Evolutionary conservation across 2,329 filamentous ascomycete species (phyloP), one percentile per base, ranked within the genome.

Genomic region (Byssothecium circinans): DNA sequence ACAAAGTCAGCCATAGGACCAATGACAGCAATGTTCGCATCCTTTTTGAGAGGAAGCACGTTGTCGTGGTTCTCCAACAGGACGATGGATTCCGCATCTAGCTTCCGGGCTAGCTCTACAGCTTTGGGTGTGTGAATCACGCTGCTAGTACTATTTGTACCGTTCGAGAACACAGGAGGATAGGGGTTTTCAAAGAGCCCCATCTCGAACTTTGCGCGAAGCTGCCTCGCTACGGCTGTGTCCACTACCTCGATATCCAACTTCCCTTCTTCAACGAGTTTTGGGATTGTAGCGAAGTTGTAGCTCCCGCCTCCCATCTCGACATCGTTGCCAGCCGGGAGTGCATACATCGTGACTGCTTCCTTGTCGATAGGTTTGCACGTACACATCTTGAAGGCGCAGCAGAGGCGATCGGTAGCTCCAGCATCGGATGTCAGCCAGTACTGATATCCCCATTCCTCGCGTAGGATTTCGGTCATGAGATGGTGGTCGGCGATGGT

Each of bases 241-340:
- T 89, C 78, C n/a, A 89, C 81, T 20, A 80, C 61, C 5, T 78
- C 71, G 22, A 82, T 74, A 34, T 82, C 76, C 1, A 90, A 71
- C 46, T 80, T 82, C 0, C 85, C 84, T 1, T 79, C 75, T 44
- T 81, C 70, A 14, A 89, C 76, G 40, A 89, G 76, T 22, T 81
- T 74, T 5, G 86, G 84, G 42, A 90, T 88, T 29, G 77, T 80
- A 54, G 83, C 77, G 61, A 83, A 70, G 63, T 84, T 89, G 74
- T 82, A 89, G 17, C 83, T 85, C 17, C 87, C 87, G 32, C 87
- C 86, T 11, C 87, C 87, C 87, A 89, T 89, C 60, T 90, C 87
- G 11, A 87, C 78, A 57, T 89, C 87, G 41, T 83, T 86, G 2
- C 87, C 87, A 4, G 86, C 84, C 0, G 82, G 82, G 4, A 90